A percentile compares a stretch with the other conserved stretches of the same genome.
Conservation (phyloP, 2,329 filamentous ascomycete species). For the Escovopsis sp. region DNA sequence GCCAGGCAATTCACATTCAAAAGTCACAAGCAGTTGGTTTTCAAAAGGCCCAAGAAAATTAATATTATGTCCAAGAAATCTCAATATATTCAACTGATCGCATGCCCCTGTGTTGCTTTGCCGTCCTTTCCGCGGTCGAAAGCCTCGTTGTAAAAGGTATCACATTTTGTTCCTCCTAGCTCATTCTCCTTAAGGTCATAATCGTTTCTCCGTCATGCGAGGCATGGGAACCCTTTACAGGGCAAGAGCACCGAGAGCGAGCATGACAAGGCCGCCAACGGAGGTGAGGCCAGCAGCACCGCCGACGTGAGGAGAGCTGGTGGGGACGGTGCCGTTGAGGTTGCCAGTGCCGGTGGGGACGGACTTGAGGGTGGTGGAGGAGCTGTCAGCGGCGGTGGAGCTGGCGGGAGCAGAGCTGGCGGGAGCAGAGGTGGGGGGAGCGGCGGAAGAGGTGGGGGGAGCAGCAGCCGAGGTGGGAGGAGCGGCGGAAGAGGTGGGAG, state of each 20-base stretch:
- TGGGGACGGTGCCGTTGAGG: conserved; percentile 8
- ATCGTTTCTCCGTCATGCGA: background rate
- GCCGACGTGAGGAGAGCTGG: conserved; percentile 10
- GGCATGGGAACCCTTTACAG: conserved; percentile 16
- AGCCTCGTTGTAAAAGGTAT: too few species aligned
- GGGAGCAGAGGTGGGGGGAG: conserved; percentile 4
- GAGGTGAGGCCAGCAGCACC: conserved; percentile 18
- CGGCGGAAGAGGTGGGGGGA: background rate
- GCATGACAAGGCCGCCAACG: conserved; percentile 19
- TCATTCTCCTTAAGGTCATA: background rate
- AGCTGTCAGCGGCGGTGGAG: conserved; percentile 4
- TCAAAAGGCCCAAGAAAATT: too few species aligned
- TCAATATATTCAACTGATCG: too few species aligned
- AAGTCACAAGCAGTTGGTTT: too few species aligned
- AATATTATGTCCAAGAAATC: too few species aligned
- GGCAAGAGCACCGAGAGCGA: conserved; percentile 19
- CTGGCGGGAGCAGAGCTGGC: conserved; percentile 5
- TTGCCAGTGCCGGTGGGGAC: conserved; percentile 6
- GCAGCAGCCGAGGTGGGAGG: conserved; percentile 2
- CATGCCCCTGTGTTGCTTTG: too few species aligned
- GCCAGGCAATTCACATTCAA: too few species aligned
- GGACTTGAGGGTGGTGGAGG: conserved; percentile 6
- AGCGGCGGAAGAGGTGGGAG: conserved; percentile 6
- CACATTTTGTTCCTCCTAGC: background rate
- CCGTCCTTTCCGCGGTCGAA: too few species aligned